phyloP scores from a whole-genome alignment of 208 protist genomes.

The Leishmania tarentolae region DNA sequence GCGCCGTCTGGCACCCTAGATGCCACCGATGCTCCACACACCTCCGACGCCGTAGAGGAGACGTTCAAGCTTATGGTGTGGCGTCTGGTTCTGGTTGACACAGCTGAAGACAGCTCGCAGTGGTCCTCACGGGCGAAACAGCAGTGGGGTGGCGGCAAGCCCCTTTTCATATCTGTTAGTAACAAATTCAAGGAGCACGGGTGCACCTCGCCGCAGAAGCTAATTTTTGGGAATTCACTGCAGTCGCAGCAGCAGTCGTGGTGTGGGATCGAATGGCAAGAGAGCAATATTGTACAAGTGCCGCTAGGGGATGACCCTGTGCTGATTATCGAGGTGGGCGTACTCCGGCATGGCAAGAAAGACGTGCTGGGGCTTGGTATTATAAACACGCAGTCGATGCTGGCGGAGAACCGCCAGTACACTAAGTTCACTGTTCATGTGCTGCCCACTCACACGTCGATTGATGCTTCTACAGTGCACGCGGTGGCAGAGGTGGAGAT shows the following conservation, averaged over 20 bases:
- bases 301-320: conserved; percentile 64
- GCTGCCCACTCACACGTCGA: conserved; percentile 62
- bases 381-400: conserved; percentile 70
- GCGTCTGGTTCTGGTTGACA: conserved; percentile 82
- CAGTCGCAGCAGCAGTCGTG: conserved; percentile 46
- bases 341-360: conserved; percentile 36
- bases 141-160: conserved; percentile 76
- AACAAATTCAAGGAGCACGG: conserved; percentile 55
- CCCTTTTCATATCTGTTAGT: conserved; percentile 62
- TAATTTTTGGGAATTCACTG: conserved; percentile 41
- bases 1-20: not conserved
- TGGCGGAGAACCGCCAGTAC: conserved; percentile 70
- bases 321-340: conserved; percentile 75
- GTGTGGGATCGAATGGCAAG: conserved; percentile 50
- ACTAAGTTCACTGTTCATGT: conserved; percentile 80
- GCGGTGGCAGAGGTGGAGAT: conserved; percentile 76
- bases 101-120: conserved; percentile 70
- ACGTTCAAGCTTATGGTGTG: conserved; percentile 59
- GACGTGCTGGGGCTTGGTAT: conserved; percentile 66
- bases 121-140: conserved; percentile 60
- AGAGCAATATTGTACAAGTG: conserved; percentile 44
- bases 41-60: conserved; percentile 10
- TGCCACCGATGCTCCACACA: not conserved
- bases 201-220: conserved; percentile 46
- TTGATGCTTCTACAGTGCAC: conserved; percentile 78